These are phyloP conservation scores for Claviceps fusiformis DNA, from an alignment of 2,329 filamentous ascomycete genomes.

Conservation along the genomic window DNA sequence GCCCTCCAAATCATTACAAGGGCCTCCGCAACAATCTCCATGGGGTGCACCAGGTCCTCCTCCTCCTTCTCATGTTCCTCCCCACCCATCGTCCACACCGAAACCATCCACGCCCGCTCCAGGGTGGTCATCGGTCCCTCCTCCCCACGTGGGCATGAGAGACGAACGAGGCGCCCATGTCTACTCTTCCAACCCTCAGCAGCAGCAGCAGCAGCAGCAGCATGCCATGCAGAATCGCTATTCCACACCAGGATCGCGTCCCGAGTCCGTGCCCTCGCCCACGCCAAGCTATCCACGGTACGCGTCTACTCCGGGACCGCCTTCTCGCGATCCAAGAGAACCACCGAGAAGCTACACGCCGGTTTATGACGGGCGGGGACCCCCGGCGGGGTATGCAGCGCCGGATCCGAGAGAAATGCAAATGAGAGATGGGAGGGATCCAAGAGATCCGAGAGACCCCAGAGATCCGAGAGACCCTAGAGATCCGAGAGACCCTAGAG, in stretches of 20 bases:
- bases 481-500: slow-evolving; percentile 20
- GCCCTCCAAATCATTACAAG: slow-evolving; percentile 18
- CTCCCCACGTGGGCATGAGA: slow-evolving; percentile 20
- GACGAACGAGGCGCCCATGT: slow-evolving; percentile 25
- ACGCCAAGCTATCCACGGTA: slow-evolving; percentile 30
- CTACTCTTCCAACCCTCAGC: slow-evolving; percentile 19
- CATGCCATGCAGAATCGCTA: slow-evolving; percentile 27
- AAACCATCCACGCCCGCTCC: slow-evolving; percentile 22
- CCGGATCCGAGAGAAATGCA: slow-evolving; percentile 22
- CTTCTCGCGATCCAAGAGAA: slow-evolving; percentile 27
- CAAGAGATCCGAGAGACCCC: slow-evolving; percentile 17
- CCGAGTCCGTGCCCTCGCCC: slow-evolving; percentile 26
- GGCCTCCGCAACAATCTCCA: slow-evolving; percentile 18
- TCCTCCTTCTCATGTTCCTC: slow-evolving; percentile 1
- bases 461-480: slow-evolving; percentile 13
- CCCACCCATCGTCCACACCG: slow-evolving; percentile 16
- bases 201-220: slow-evolving; percentile 23
- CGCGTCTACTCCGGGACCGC: slow-evolving; percentile 27
- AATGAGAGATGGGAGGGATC: neutral
- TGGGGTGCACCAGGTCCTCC: slow-evolving; percentile 13
- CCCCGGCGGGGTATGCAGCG: slow-evolving; percentile 25
- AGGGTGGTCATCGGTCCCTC: slow-evolving; percentile 20
- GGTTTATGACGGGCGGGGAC: slow-evolving; percentile 28
- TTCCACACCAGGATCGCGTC: slow-evolving; percentile 24
- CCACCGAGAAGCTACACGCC: slow-evolving; percentile 34